These are phyloP conservation scores for Fusarium foetens DNA, from an alignment of 2,329 filamentous ascomycete genomes.

Conservation along the genomic window DNA sequence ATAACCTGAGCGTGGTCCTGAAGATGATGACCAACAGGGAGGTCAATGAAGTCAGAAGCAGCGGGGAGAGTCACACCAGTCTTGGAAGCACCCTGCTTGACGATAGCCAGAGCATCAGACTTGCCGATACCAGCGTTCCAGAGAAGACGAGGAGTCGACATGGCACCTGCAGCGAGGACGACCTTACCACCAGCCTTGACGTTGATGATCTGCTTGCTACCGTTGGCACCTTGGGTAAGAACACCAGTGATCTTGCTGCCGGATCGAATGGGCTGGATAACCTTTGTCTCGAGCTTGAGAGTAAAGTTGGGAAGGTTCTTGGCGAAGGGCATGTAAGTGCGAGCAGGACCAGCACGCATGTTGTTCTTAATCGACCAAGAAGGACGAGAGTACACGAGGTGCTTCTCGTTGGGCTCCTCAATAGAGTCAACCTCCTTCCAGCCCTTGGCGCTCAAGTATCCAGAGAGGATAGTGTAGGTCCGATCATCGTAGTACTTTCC, in stretches of 20 bases:
- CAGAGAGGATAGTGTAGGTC: slow-evolving; percentile 69
- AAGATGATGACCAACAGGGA: slow-evolving; percentile 68
- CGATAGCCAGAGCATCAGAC: slow-evolving; percentile 63
- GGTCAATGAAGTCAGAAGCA: slow-evolving; percentile 62
- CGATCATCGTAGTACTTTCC: slow-evolving; percentile 73
- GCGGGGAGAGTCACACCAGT: slow-evolving; percentile 63
- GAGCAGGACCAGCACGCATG: slow-evolving; percentile 74
- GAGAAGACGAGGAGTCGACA: slow-evolving; percentile 44
- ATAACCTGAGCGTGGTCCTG: slow-evolving; percentile 62
- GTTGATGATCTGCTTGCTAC: slow-evolving; percentile 43
- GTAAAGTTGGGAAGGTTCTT: slow-evolving; percentile 70
- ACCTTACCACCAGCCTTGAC: slow-evolving; percentile 54
- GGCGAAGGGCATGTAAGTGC: slow-evolving; percentile 74
- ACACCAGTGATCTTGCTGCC: slow-evolving; percentile 72
- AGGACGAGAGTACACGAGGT: slow-evolving; percentile 71
- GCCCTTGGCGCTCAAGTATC: slow-evolving; percentile 66
- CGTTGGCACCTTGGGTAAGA: slow-evolving; percentile 67
- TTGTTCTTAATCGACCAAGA: slow-evolving; percentile 75
- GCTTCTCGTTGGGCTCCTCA: slow-evolving; percentile 69
- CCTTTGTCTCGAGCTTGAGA: slow-evolving; percentile 72
- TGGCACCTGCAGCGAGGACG: slow-evolving; percentile 71
- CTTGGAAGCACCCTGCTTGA: slow-evolving; percentile 52
- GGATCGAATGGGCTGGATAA: slow-evolving; percentile 70
- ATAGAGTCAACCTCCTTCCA: slow-evolving; percentile 76
- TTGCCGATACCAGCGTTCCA: slow-evolving; percentile 68